phyloP scores from a whole-genome alignment of 805 yeast species.

The Cyberlindnera misumaiensis region DNA sequence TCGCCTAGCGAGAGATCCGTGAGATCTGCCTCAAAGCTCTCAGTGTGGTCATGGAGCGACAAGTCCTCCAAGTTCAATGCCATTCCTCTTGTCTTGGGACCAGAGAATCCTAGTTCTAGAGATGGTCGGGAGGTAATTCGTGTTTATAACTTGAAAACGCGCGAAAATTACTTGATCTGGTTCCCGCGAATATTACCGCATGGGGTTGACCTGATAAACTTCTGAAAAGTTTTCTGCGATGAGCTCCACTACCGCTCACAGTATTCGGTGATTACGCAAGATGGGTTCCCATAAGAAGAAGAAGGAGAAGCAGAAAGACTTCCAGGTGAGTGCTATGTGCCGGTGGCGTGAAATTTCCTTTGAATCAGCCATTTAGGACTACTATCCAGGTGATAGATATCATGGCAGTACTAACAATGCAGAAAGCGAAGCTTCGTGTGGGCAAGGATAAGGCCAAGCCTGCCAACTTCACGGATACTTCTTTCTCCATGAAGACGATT shows the following conservation, averaged over 20 bases:
- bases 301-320: slow-evolving; percentile 28
- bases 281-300: slow-evolving; percentile 24
- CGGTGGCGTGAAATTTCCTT: background rate
- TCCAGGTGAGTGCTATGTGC: slow-evolving; percentile 6
- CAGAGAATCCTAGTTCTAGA: no score
- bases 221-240: no score
- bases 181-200: no score
- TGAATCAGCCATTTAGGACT: no score
- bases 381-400: no score
- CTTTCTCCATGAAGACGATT: slow-evolving; percentile 63
- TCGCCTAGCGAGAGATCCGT: slow-evolving; percentile 1
- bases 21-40: background rate
- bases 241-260: no score
- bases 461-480: slow-evolving; percentile 76
- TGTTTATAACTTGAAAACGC: no score
- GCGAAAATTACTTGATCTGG: no score
- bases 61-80: background rate
- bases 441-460: slow-evolving; percentile 76
- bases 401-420: background rate
- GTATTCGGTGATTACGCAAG: no score
- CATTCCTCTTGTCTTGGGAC: no score
- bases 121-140: no score
- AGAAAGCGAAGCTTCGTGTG: slow-evolving; percentile 74
- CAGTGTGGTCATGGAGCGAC: background rate
- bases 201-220: no score